Conservation (phyloP, 1,284 basidiomycete genomes). For the Sporisorium iseilematis-ciliati region DNA sequence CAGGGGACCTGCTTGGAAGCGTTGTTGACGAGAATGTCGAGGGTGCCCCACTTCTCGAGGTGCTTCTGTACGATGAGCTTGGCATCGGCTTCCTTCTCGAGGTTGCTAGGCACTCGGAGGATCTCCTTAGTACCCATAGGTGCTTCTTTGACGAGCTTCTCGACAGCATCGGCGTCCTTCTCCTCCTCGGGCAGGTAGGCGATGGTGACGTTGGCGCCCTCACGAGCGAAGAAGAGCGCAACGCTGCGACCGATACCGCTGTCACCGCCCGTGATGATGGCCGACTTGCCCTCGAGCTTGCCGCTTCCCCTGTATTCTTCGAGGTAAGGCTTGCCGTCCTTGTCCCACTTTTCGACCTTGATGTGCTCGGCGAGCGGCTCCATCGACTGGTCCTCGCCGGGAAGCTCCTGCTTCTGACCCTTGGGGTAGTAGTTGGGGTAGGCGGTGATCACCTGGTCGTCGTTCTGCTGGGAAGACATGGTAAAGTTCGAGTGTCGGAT, state of each 20-base stretch:
- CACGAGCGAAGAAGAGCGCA: slow-evolving; percentile 76
- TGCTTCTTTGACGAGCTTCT: slow-evolving; percentile 40
- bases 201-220: slow-evolving; percentile 78
- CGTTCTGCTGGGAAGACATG: slow-evolving; percentile 38
- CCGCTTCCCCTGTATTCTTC: slow-evolving; percentile 73
- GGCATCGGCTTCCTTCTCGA: slow-evolving; percentile 69
- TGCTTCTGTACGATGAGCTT: slow-evolving; percentile 74
- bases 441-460: slow-evolving; percentile 55
- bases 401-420: slow-evolving; percentile 52
- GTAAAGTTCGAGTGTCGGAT: slow-evolving; percentile 12
- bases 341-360: slow-evolving; percentile 75
- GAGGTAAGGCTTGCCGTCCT: slow-evolving; percentile 75
- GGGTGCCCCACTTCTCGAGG: slow-evolving; percentile 69
- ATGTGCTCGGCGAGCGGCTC: slow-evolving; percentile 74
- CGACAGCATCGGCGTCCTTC: slow-evolving; percentile 71
- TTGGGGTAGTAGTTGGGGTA: slow-evolving; percentile 59
- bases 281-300: slow-evolving; percentile 75
- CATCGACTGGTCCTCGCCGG: slow-evolving; percentile 57
- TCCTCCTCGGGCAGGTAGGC: slow-evolving; percentile 77
- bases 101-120: slow-evolving; percentile 73
- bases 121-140: slow-evolving; percentile 61
- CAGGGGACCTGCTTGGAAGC: slow-evolving; percentile 76
- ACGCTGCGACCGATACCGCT: slow-evolving; percentile 77
- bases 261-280: slow-evolving; percentile 75
- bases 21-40: slow-evolving; percentile 74